Conservation (phyloP, 2,329 filamentous ascomycete genomes). For the Neocucurbitaria cava region DNA sequence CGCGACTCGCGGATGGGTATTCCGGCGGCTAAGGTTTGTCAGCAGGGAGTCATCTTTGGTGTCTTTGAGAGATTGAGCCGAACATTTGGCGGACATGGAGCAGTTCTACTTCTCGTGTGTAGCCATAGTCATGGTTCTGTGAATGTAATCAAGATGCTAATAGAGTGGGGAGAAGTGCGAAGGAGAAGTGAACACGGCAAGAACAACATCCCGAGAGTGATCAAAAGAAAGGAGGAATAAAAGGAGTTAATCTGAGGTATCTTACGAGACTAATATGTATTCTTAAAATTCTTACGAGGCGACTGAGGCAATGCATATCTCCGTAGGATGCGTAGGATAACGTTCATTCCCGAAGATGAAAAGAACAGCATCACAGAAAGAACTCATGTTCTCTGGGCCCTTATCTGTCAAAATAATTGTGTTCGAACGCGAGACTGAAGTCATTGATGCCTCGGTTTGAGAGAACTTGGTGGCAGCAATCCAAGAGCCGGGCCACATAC, state of each 20-base stretch:
- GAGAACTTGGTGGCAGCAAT: neutral
- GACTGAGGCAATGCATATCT: too few species aligned
- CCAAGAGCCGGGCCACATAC: neutral
- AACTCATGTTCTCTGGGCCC: neutral
- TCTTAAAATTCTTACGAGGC: too few species aligned
- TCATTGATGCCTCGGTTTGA: neutral
- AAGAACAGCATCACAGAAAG: neutral
- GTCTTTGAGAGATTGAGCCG: neutral
- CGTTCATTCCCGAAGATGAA: too few species aligned
- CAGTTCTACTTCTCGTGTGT: neutral
- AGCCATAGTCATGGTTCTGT: neutral
- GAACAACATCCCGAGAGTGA: too few species aligned
- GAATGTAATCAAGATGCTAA: too few species aligned
- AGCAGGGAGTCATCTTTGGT: neutral
- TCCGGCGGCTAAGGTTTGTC: neutral
- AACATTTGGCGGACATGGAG: neutral
- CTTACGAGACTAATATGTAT: too few species aligned
- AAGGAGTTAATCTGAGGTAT: too few species aligned
- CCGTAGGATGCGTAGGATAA: too few species aligned
- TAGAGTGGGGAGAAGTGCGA: too few species aligned
- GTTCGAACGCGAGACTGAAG: neutral
- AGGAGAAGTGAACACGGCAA: too few species aligned
- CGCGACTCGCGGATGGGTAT: neutral
- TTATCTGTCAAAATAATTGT: neutral
- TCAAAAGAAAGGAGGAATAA: too few species aligned